A percentile compares a stretch with the other conserved stretches of the same genome.
These are phyloP conservation scores for Carex littledalei DNA, from an alignment of 176 grass and related monocot species.

Conservation along the genomic window DNA sequence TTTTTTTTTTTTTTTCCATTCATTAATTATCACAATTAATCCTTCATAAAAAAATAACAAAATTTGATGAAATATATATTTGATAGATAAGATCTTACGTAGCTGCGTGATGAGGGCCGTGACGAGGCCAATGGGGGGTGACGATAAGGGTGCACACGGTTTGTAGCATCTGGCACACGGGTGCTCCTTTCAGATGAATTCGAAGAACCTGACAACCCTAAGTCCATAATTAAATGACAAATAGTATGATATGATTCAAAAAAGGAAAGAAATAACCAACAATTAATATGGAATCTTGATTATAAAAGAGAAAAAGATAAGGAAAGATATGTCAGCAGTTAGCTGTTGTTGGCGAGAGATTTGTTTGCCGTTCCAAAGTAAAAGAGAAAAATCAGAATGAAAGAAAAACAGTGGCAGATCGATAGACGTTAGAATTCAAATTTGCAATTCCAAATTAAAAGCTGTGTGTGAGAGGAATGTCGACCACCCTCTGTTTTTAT, in stretches of 20 bases:
- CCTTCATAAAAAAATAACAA: not conserved
- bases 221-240: constrained; percentile 13
- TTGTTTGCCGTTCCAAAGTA: not conserved
- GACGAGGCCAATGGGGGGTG: not conserved
- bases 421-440: too few species aligned
- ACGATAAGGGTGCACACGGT: not conserved
- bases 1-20: not conserved
- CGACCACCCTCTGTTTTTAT: too few species aligned
- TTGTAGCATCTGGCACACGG: constrained; percentile 3
- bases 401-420: too few species aligned
- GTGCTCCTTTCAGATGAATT: constrained; percentile 1
- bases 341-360: not conserved
- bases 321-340: not conserved
- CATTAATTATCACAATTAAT: not conserved
- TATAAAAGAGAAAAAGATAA: not conserved
- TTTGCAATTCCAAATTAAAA: too few species aligned
- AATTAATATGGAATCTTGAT: not conserved
- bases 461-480: too few species aligned
- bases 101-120: not conserved
- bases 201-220: constrained; percentile 5
- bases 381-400: too few species aligned
- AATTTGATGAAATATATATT: not conserved
- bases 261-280: not conserved
- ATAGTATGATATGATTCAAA: not conserved
- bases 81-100: not conserved